Evolutionary conservation across 345 rosid genomes (phyloP).

Genomic region (Bruguiera parviflora): DNA sequence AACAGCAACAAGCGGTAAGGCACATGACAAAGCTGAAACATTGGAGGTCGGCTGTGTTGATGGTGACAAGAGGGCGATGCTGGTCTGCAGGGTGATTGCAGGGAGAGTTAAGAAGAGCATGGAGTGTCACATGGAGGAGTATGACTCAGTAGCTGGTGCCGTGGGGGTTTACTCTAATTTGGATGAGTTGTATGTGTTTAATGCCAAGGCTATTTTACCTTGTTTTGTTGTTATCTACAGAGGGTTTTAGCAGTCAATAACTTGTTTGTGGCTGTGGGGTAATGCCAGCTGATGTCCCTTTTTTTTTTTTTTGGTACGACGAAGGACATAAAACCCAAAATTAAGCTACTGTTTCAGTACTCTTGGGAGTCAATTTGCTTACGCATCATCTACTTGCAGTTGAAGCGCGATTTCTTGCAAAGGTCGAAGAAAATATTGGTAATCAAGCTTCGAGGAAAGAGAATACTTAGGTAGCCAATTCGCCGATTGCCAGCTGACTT

Average conservation of each 20-base stretch:
- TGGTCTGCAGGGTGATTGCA: slow-evolving; percentile 75
- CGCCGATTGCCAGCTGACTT: neutral
- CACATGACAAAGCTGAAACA: slow-evolving; percentile 49
- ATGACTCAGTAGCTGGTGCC: slow-evolving; percentile 57
- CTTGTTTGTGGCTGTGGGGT: neutral
- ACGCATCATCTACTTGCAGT: too few species aligned
- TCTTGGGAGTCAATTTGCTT: too few species aligned
- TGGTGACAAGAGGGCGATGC: slow-evolving; percentile 57
- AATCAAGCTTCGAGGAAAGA: too few species aligned
- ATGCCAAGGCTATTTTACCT: slow-evolving; percentile 68
- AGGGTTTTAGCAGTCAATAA: slow-evolving; percentile 29
- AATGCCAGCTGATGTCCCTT: neutral
- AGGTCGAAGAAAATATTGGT: too few species aligned
- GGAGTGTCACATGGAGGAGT: slow-evolving; percentile 46
- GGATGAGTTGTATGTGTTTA: slow-evolving; percentile 63
- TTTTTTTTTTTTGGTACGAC: neutral
- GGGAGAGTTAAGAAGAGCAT: slow-evolving; percentile 60
- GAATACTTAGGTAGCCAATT: too few species aligned
- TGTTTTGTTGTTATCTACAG: slow-evolving; percentile 76
- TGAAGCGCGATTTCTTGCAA: too few species aligned
- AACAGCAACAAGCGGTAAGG: slow-evolving; percentile 73
- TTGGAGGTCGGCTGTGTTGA: slow-evolving; percentile 12
- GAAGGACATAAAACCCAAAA: too few species aligned
- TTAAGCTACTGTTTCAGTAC: too few species aligned
- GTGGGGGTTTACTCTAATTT: slow-evolving; percentile 54